phyloP scores from a whole-genome alignment of 108 stramenopile species.

The Pseudonitzschia multiseries region DNA sequence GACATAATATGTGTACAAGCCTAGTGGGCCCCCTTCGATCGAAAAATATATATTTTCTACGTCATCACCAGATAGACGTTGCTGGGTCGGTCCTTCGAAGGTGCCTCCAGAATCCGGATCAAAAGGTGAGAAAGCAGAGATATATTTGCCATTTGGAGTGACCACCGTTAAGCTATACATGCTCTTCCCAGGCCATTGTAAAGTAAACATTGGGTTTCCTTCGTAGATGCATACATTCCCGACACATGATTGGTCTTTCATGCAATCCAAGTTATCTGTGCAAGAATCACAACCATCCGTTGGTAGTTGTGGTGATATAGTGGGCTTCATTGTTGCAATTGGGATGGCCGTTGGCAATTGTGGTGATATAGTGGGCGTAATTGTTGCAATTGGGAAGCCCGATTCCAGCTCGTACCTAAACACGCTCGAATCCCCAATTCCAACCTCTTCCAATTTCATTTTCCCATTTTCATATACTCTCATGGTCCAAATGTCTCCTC shows the following conservation, averaged over 20 bases:
- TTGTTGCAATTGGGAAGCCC: neutral
- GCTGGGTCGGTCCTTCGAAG: slow-evolving; percentile 23
- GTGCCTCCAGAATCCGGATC: slow-evolving; percentile 32
- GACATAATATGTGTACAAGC: slow-evolving; percentile 29
- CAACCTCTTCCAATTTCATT: slow-evolving; percentile 17
- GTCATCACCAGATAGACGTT: slow-evolving; percentile 26
- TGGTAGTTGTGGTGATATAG: slow-evolving; percentile 5
- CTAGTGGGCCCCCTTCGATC: slow-evolving; percentile 22
- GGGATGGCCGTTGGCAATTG: neutral
- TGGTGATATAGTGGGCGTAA: slow-evolving; percentile 7
- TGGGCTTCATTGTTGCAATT: neutral
- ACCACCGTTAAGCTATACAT: slow-evolving; percentile 27
- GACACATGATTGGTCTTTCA: slow-evolving; percentile 15
- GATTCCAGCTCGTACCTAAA: slow-evolving; percentile 16
- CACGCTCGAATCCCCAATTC: slow-evolving; percentile 30
- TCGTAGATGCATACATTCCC: slow-evolving; percentile 26
- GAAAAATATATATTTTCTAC: slow-evolving; percentile 23
- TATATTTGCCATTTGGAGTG: slow-evolving; percentile 24
- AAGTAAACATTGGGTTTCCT: slow-evolving; percentile 35
- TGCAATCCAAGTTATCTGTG: slow-evolving; percentile 18
- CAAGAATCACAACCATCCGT: slow-evolving; percentile 3
- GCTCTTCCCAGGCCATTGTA: slow-evolving; percentile 37
- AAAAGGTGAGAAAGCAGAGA: slow-evolving; percentile 20
- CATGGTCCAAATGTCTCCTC: slow-evolving; percentile 35
- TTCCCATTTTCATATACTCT: slow-evolving; percentile 29